Evolutionary conservation across 495 filamentous ascomycete genomes (phyloP).

Genomic region (Xylaria flabelliformis): DNA sequence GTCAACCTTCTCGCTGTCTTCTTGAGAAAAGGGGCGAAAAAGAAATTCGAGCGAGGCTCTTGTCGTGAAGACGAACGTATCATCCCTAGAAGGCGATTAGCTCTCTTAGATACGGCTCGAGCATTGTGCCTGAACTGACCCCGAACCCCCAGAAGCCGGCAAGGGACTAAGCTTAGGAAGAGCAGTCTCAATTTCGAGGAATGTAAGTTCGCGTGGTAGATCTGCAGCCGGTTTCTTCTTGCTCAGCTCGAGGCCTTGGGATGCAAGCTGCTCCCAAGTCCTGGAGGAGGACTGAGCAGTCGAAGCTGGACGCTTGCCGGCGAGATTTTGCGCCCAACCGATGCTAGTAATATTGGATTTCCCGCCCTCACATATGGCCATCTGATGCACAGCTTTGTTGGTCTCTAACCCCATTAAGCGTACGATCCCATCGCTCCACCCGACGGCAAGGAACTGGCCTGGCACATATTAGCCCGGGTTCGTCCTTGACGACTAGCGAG

Average conservation of each 20-base stretch:
- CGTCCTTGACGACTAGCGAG: not conserved
- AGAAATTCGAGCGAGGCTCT: constrained; percentile 73
- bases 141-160: constrained; percentile 61
- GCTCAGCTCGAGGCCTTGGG: constrained; percentile 43
- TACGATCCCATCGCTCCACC: constrained; percentile 74
- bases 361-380: constrained; percentile 51
- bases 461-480: constrained; percentile 21
- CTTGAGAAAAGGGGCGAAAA: constrained; percentile 66
- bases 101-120: not conserved
- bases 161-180: constrained; percentile 80
- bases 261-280: constrained; percentile 41
- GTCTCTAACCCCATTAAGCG: constrained; percentile 77
- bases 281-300: constrained; percentile 2
- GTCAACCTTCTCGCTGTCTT: constrained; percentile 75
- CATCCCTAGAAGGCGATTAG: constrained; percentile 55
- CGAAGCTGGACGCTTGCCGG: constrained; percentile 48
- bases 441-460: constrained; percentile 79
- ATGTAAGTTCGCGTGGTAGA: constrained; percentile 77
- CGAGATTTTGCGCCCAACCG: constrained; percentile 75
- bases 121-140: constrained; percentile 49
- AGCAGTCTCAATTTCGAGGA: constrained; percentile 79
- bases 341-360: constrained; percentile 64
- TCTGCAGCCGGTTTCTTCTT: constrained; percentile 52
- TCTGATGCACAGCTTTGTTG: constrained; percentile 77
- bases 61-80: constrained; percentile 69